phyloP scores from a whole-genome alignment of 371 early-diverging fungal genomes.

The Lichtheimia corymbifera region DNA sequence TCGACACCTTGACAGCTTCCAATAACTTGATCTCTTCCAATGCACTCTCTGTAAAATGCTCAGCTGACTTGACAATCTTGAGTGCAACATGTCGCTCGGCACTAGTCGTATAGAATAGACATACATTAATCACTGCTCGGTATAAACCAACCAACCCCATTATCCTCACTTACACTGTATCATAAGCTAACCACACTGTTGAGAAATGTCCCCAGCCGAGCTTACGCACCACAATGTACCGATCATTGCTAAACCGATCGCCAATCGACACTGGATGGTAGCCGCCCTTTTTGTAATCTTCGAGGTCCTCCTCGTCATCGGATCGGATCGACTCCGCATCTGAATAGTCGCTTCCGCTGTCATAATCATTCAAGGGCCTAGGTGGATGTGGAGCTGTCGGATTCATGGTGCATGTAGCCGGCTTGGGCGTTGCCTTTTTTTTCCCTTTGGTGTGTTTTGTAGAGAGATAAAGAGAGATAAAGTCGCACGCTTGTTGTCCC shows the following conservation, averaged over 20 bases:
- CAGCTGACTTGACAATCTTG: slow-evolving; percentile 95
- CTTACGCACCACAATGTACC: slow-evolving; percentile 87
- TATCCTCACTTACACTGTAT: slow-evolving; percentile 57
- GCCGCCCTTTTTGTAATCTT: slow-evolving; percentile 91
- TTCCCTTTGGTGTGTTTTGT: no score
- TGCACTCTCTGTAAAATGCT: slow-evolving; percentile 95
- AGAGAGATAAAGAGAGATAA: no score
- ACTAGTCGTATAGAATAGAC: slow-evolving; percentile 23
- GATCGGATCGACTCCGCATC: slow-evolving; percentile 26
- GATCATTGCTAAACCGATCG: slow-evolving; percentile 77
- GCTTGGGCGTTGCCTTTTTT: no score
- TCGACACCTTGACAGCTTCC: slow-evolving; percentile 71
- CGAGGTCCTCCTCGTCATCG: slow-evolving; percentile 88
- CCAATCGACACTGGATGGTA: slow-evolving; percentile 92
- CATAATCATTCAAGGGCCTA: slow-evolving; percentile 4
- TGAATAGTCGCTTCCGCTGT: slow-evolving; percentile 21
- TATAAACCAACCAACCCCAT: no score
- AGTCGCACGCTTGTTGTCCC: no score
- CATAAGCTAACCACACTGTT: slow-evolving; percentile 93
- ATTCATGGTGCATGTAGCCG: slow-evolving; percentile 2
- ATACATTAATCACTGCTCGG: no score
- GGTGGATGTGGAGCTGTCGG: neutral
- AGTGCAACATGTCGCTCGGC: slow-evolving; percentile 84
- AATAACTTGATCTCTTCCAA: slow-evolving; percentile 93
- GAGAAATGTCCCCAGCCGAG: slow-evolving; percentile 99